These are phyloP conservation scores for Epichloe hybrida DNA, from an alignment of 2,329 filamentous ascomycete species.

Conservation along the genomic window DNA sequence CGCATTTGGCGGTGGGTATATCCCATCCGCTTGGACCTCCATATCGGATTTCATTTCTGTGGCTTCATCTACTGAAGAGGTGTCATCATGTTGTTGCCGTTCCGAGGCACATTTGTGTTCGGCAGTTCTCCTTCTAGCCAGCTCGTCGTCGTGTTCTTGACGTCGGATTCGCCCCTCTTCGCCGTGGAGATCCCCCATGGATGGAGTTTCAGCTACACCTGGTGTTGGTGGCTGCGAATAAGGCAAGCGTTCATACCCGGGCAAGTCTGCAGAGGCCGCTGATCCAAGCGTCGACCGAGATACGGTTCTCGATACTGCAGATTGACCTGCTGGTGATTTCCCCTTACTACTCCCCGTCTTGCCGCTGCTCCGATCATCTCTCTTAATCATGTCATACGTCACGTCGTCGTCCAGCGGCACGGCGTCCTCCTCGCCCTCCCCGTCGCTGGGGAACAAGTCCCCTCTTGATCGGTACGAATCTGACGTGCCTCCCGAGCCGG, in stretches of 20 bases:
- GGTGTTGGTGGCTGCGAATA: conserved; percentile 21
- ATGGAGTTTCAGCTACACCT: conserved; percentile 25
- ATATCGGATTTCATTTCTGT: conserved; percentile 12
- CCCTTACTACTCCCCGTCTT: conserved; percentile 44
- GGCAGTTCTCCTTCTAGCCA: conserved; percentile 38
- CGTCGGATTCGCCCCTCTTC: conserved; percentile 37
- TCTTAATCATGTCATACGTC: conserved; percentile 64
- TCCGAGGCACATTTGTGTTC: conserved; percentile 37
- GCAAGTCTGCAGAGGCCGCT: conserved; percentile 21
- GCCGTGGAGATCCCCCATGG: conserved; percentile 36
- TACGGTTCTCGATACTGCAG: conserved; percentile 33
- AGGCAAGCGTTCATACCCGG: conserved; percentile 12
- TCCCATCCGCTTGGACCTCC: conserved; percentile 20
- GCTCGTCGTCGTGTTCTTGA: conserved; percentile 39
- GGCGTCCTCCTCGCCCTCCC: conserved; percentile 77
- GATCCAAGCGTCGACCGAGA: conserved; percentile 47
- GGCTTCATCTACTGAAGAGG: conserved; percentile 1
- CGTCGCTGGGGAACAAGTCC: conserved; percentile 81
- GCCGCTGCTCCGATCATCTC: conserved; percentile 58
- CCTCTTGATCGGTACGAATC: conserved; percentile 80
- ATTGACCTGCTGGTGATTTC: conserved; percentile 31
- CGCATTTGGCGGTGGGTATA: conserved; percentile 1
- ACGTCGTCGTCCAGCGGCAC: conserved; percentile 90
- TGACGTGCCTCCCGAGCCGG: conserved; percentile 65
- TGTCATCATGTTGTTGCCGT: conserved; percentile 27